Conservation (phyloP, 495 filamentous ascomycete species). For the Xylaria longipes region DNA sequence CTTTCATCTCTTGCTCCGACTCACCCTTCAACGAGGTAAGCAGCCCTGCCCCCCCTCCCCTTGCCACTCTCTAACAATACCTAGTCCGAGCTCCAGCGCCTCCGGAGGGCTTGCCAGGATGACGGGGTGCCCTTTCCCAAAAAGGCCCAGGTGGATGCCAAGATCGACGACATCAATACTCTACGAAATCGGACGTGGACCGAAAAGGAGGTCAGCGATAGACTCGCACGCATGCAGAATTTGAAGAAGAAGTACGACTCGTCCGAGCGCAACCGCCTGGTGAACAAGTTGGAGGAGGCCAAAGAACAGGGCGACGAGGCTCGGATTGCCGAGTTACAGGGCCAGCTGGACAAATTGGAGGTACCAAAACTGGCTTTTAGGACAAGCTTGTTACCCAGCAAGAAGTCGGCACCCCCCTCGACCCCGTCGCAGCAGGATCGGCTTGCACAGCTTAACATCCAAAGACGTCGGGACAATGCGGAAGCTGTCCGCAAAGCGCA, state of each 20-base stretch:
- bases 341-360: slow-evolving; percentile 70
- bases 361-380: slow-evolving; percentile 73
- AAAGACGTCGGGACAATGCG: slow-evolving; percentile 78
- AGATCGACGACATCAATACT: slow-evolving; percentile 80
- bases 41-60: slow-evolving; percentile 11
- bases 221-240: slow-evolving; percentile 71
- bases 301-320: slow-evolving; percentile 66
- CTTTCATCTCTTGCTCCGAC: slow-evolving; percentile 84
- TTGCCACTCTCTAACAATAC: slow-evolving; percentile 37
- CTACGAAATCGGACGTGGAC: slow-evolving; percentile 82
- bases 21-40: slow-evolving; percentile 74
- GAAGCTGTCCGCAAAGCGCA: slow-evolving; percentile 86
- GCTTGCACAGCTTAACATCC: slow-evolving; percentile 74
- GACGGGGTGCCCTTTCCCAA: slow-evolving; percentile 76
- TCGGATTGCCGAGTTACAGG: slow-evolving; percentile 64
- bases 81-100: slow-evolving; percentile 82
- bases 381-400: slow-evolving; percentile 59
- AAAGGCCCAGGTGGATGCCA: slow-evolving; percentile 65
- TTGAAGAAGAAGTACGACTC: slow-evolving; percentile 65
- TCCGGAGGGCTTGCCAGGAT: slow-evolving; percentile 72
- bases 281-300: slow-evolving; percentile 68
- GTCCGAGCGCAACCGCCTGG: slow-evolving; percentile 67
- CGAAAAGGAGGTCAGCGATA: slow-evolving; percentile 75
- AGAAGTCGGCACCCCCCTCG: slow-evolving; percentile 46
- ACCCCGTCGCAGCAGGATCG: slow-evolving; percentile 71